A percentile compares a stretch with the other conserved stretches of the same genome.
Conservation (phyloP, 2,329 filamentous ascomycete species). For the Aphanoascus verrucosus region DNA sequence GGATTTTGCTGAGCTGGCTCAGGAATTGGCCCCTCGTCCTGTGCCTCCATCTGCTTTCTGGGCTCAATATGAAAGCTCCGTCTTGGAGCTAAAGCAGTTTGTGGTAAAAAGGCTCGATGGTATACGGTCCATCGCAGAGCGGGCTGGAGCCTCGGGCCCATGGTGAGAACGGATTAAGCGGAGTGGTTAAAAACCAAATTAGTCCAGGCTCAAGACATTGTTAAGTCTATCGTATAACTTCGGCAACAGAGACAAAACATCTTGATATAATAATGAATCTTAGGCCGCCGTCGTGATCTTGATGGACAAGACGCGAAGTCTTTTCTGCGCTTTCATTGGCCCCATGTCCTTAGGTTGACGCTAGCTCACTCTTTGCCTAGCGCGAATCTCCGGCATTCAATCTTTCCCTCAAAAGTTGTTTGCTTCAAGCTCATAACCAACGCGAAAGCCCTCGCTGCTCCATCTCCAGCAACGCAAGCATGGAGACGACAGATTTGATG, state of each 20-base stretch:
- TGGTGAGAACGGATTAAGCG: background rate
- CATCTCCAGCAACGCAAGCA: conserved; percentile 20
- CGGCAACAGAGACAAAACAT: background rate
- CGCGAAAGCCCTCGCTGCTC: background rate
- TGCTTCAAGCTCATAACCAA: background rate
- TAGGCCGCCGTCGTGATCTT: background rate
- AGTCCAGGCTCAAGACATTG: background rate
- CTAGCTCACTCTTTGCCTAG: background rate
- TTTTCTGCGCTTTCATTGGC: background rate
- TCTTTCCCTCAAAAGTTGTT: background rate
- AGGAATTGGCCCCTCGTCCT: background rate
- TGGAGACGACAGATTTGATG: conserved; percentile 50
- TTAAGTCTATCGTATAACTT: background rate
- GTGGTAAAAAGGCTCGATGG: background rate
- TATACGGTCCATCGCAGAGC: background rate
- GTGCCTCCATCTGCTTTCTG: background rate
- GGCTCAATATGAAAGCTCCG: conserved; percentile 3
- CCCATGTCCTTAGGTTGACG: background rate
- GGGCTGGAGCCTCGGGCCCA: background rate
- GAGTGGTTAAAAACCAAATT: background rate
- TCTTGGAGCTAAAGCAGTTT: background rate
- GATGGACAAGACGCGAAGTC: background rate
- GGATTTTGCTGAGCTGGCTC: background rate
- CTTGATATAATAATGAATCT: background rate
- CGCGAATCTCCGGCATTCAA: background rate